These are phyloP conservation scores for Dioscorea dumetorum DNA, from an alignment of 106 monocot species.

Conservation along the genomic window DNA sequence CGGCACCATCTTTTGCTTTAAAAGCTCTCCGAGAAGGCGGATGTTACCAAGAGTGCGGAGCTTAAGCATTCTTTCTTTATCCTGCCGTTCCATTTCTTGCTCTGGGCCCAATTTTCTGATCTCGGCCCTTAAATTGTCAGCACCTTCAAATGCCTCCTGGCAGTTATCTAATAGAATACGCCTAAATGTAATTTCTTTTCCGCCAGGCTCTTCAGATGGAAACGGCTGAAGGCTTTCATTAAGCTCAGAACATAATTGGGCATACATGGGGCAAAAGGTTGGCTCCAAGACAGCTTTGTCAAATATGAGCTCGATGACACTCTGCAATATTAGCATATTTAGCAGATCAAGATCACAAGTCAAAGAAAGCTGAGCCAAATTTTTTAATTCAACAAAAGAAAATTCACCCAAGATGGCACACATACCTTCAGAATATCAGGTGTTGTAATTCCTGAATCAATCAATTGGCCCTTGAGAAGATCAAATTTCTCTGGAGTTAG, in stretches of 20 bases:
- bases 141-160: slow-evolving; percentile 95
- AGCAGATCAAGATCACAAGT: neutral
- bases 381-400: no score
- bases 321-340: slow-evolving; percentile 18
- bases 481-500: slow-evolving; percentile 88
- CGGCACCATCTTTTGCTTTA: slow-evolving; percentile 69
- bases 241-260: slow-evolving; percentile 63
- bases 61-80: slow-evolving; percentile 68
- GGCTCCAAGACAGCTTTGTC: slow-evolving; percentile 80
- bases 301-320: slow-evolving; percentile 52
- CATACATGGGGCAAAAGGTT: slow-evolving; percentile 76
- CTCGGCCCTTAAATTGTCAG: slow-evolving; percentile 50
- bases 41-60: slow-evolving; percentile 79
- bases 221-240: slow-evolving; percentile 46
- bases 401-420: neutral
- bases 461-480: slow-evolving; percentile 70
- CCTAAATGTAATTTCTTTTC: slow-evolving; percentile 89
- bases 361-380: neutral
- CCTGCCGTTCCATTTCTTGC: slow-evolving; percentile 49
- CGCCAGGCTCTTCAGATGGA: slow-evolving; percentile 55
- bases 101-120: slow-evolving; percentile 46
- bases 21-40: slow-evolving; percentile 67
- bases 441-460: slow-evolving; percentile 69
- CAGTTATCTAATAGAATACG: slow-evolving; percentile 81
- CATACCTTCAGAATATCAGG: slow-evolving; percentile 66